Evolutionary conservation across 106 monocot genomes (phyloP).

Genomic region (Gastrodia elata): DNA sequence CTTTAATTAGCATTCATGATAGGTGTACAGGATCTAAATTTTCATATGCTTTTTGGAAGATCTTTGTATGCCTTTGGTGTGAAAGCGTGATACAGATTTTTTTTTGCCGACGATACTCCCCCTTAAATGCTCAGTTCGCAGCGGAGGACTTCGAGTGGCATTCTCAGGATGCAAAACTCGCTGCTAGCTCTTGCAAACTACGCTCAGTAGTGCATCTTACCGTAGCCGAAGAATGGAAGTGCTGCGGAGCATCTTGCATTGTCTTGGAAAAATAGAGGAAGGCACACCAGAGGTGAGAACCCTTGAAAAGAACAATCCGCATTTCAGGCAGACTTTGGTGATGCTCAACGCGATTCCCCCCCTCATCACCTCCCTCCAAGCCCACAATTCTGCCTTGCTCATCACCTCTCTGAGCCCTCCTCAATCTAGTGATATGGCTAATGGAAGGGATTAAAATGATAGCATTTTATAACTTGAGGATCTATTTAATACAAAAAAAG

Average conservation of each 20-base stretch:
- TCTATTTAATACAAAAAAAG: no score
- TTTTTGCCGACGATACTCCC: no score
- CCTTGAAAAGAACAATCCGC: constrained; percentile 51
- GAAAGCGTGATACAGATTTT: no score
- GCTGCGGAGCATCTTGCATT: constrained; percentile 29
- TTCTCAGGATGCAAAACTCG: constrained; percentile 55
- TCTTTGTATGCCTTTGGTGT: background rate
- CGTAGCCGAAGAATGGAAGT: background rate
- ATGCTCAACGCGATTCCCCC: constrained; percentile 73
- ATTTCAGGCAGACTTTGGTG: constrained; percentile 53
- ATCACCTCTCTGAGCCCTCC: constrained; percentile 69
- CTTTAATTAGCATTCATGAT: constrained; percentile 76
- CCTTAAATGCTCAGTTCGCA: no score
- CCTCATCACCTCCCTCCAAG: constrained; percentile 44
- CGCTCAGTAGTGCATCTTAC: constrained; percentile 45
- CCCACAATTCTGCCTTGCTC: constrained; percentile 17
- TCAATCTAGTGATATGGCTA: constrained; percentile 75
- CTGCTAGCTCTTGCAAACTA: constrained; percentile 35
- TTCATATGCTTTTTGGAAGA: background rate
- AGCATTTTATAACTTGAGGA: no score
- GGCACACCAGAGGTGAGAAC: constrained; percentile 30
- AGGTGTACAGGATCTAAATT: constrained; percentile 24
- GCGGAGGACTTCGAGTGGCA: constrained; percentile 17
- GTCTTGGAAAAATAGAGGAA: constrained; percentile 8
- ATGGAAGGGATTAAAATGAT: no score